phyloP scores from a whole-genome alignment of 2,329 filamentous ascomycete genomes.

The Plenodomus lindquistii region DNA sequence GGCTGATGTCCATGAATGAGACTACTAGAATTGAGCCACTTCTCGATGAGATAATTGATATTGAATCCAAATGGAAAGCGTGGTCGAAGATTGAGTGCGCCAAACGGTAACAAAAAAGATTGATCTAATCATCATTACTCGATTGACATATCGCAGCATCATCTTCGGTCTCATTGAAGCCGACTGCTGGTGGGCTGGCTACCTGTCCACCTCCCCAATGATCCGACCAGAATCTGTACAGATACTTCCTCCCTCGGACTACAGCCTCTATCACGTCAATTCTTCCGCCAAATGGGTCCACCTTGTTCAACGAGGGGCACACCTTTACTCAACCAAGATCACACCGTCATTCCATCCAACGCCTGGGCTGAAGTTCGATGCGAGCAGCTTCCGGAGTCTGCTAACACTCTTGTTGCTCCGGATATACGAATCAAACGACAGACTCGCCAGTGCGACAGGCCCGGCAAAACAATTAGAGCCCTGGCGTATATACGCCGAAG shows the following conservation, averaged over 20 bases:
- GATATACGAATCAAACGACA: conserved; percentile 41
- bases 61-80: conserved; percentile 55
- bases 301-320: conserved; percentile 32
- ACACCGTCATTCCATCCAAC: conserved; percentile 40
- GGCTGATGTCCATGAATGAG: conserved; percentile 55
- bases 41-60: conserved; percentile 50
- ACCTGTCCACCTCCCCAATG: conserved; percentile 53
- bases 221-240: conserved; percentile 53
- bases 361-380: conserved; percentile 36
- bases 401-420: conserved; percentile 39
- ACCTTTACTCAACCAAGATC: conserved; percentile 37
- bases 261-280: conserved; percentile 51
- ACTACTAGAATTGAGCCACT: conserved; percentile 40
- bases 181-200: conserved; percentile 55
- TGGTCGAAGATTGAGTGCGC: conserved; percentile 58
- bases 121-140: neutral
- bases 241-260: conserved; percentile 51
- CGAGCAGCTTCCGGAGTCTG: conserved; percentile 34
- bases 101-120: no score
- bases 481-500: conserved; percentile 53
- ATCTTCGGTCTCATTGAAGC: conserved; percentile 53
- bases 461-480: conserved; percentile 38
- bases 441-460: conserved; percentile 30
- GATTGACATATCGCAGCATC: conserved; percentile 31
- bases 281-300: conserved; percentile 38